These are phyloP conservation scores for Pseudogymnoascus sp. DNA, from an alignment of 2,329 filamentous ascomycete species.

Conservation along the genomic window DNA sequence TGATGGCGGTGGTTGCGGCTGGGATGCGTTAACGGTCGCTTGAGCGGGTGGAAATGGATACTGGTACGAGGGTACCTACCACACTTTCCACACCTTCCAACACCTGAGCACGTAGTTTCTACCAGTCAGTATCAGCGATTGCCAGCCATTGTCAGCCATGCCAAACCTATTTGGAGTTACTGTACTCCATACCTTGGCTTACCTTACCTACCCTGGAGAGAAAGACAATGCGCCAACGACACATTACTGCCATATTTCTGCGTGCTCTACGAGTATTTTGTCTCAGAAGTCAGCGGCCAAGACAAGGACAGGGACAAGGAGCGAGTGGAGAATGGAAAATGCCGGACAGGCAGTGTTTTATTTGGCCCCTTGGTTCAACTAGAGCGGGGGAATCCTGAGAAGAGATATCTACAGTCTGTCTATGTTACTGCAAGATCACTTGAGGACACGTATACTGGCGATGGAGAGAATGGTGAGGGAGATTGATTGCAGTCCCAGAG, in stretches of 20 bases:
- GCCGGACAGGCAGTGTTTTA: constrained; percentile 2
- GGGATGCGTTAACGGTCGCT: constrained; percentile 6
- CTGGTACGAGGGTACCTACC: neutral
- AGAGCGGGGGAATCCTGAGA: neutral
- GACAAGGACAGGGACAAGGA: constrained; percentile 6
- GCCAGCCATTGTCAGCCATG: neutral
- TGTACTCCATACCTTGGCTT: neutral
- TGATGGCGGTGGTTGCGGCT: neutral
- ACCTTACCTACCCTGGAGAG: constrained; percentile 1
- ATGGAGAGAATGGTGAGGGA: neutral
- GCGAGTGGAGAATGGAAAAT: constrained; percentile 3
- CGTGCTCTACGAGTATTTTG: constrained; percentile 1
- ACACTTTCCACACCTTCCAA: neutral
- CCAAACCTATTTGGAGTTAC: neutral
- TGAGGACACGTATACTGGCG: neutral
- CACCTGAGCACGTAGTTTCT: neutral
- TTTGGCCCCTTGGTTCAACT: neutral
- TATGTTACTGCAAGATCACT: neutral
- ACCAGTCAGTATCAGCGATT: neutral
- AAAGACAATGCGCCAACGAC: neutral
- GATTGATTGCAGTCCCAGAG: neutral
- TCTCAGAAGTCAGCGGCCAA: constrained; percentile 7
- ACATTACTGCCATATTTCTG: neutral
- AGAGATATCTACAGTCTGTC: neutral
- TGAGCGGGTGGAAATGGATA: constrained; percentile 3